phyloP scores from a whole-genome alignment of 331 rosid species.

The Acacia pycnantha region DNA sequence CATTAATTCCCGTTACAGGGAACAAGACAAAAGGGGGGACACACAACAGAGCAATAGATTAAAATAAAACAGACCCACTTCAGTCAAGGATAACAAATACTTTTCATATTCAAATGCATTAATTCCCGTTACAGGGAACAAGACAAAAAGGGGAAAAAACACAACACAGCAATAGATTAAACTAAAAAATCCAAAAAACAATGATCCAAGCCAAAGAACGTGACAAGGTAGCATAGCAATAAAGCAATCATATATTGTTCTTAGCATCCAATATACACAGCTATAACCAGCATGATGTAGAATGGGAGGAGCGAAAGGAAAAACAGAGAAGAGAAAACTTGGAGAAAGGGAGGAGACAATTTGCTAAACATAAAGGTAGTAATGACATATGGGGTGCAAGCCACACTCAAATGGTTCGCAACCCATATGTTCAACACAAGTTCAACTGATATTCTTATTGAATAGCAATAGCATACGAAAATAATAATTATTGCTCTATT shows the following conservation, averaged over 20 bases:
- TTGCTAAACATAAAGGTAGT: no score
- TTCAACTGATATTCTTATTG: not conserved
- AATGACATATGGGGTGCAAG: no score
- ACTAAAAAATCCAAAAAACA: not conserved
- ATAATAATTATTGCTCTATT: not conserved
- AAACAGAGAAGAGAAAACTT: not conserved
- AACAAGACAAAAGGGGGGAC: not conserved
- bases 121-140: not conserved
- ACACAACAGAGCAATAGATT: no score
- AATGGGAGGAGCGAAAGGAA: not conserved
- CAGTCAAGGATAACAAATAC: constrained; percentile 14
- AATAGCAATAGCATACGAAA: not conserved
- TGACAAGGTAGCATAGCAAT: not conserved
- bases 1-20: not conserved
- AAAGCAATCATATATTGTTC: not conserved
- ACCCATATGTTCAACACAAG: not conserved
- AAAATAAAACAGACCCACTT: constrained; percentile 9
- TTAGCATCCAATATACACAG: constrained; percentile 6
- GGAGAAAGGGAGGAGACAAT: not conserved
- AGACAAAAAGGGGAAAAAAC: not conserved
- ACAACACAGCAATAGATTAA: not conserved
- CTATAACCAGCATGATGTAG: not conserved
- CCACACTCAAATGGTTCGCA: no score
- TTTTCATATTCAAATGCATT: not conserved
- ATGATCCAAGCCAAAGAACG: constrained; percentile 16